Base-by-base conservation (phyloP, 2,329 filamentous ascomycete species). In the Rasamsonia emersonii region DNA sequence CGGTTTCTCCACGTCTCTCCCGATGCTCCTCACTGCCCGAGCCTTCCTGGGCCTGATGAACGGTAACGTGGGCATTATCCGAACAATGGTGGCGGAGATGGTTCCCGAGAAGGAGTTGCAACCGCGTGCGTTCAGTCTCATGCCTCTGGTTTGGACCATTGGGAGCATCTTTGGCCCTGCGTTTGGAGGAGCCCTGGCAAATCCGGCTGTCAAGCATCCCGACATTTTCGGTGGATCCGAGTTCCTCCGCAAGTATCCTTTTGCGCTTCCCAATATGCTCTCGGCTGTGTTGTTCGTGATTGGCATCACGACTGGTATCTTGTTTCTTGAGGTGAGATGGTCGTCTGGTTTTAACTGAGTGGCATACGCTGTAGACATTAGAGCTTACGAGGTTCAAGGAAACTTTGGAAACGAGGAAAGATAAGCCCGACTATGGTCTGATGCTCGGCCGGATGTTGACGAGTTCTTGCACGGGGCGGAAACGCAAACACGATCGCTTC, bases 41-140 rank as follows among this genome's bases (percentile, higher is more conserved):
- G 81, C 77, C 5, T 64, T 95, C n/a, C 74, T 84, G 45, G 89
- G 91, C 2, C 71, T 79, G 7, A 79, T 82, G 26, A 95, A 94
- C 51, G 91, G 89, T 33, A 96, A 95, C 51, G 80, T 89, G n/a
- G 83, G 91, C 2, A 95, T 95, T 9, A 79, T 84, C 66, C 64
- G 79, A 40, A 83, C 78, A 2, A 86, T 91, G 64, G 86, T 95
- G 2, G 89, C 89, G 0, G 89, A 95, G 57, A 78, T 95, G 71
- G 86, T 94, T 2, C 83, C 86, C 0, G 78, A 91, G 55, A 86
- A 74, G 54, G 82, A 86, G 50, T 67, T 94, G 5, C 89, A 95
- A 51, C 88, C 89, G 0, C 70, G 77, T 32, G 91, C 91, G 0
- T 96, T 96, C 57, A 86, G 81, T 42, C 69, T 96, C 27, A 95